A percentile compares a stretch with the other conserved stretches of the same genome.
These are phyloP conservation scores for Coprinopsis strossmayeri DNA, from an alignment of 768 basidiomycete species.

Conservation along the genomic window DNA sequence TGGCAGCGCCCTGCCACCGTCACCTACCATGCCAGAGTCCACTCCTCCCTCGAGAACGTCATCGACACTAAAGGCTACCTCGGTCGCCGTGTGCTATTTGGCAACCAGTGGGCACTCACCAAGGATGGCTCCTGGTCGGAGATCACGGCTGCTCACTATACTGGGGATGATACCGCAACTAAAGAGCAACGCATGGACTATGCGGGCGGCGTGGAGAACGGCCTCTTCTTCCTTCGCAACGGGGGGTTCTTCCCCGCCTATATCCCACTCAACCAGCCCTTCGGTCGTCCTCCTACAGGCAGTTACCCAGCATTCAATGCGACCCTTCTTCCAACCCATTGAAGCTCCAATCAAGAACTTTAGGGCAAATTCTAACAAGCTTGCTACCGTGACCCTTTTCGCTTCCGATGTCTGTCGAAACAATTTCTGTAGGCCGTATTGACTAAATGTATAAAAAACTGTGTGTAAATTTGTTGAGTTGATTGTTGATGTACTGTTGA, in stretches of 20 bases:
- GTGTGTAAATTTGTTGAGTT: too few species aligned
- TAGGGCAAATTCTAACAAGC: too few species aligned
- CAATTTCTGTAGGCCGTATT: too few species aligned
- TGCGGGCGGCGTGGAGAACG: not conserved
- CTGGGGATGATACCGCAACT: not conserved
- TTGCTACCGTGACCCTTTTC: too few species aligned
- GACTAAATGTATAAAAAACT: too few species aligned
- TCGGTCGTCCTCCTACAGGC: not conserved
- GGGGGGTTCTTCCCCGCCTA: not conserved
- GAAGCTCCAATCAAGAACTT: too few species aligned
- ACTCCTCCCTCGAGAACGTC: conserved; percentile 15
- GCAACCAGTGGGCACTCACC: conserved; percentile 14
- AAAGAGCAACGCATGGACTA: not conserved
- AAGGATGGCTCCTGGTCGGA: conserved; percentile 13
- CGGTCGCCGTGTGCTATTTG: conserved; percentile 9
- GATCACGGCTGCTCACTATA: conserved; percentile 8
- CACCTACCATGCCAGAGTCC: conserved; percentile 10
- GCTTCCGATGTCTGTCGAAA: too few species aligned
- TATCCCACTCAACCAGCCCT: not conserved
- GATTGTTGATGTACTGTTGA: too few species aligned
- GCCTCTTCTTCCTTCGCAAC: not conserved
- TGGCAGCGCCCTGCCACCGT: conserved; percentile 13
- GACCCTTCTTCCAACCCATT: not conserved
- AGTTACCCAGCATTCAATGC: not conserved
- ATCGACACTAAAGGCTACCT: conserved; percentile 9